Conservation (phyloP, 2,329 filamentous ascomycete genomes). For the Sclerotinia subarctica region DNA sequence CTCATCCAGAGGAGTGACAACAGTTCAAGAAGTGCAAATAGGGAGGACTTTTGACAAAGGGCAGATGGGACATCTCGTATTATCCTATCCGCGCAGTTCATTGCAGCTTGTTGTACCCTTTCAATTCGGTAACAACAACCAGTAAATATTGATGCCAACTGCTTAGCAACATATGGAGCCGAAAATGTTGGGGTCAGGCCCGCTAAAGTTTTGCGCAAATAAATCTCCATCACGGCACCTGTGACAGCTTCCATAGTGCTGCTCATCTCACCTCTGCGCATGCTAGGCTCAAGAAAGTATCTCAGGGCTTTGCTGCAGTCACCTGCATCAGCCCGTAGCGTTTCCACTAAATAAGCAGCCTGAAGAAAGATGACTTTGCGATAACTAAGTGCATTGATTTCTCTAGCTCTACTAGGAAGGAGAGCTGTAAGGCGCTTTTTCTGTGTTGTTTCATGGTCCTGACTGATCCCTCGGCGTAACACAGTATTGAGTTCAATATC, state of each 20-base stretch:
- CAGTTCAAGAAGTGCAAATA: constrained; percentile 90
- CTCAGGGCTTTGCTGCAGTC: constrained; percentile 86
- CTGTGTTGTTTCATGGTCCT: constrained; percentile 73
- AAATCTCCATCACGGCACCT: constrained; percentile 70
- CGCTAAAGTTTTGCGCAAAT: constrained; percentile 70
- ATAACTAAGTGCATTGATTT: constrained; percentile 81
- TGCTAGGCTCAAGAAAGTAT: constrained; percentile 93
- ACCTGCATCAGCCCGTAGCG: constrained; percentile 77
- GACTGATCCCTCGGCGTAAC: constrained; percentile 78
- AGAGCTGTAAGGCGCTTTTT: constrained; percentile 74
- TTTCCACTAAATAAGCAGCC: constrained; percentile 85
- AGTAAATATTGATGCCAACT: constrained; percentile 81
- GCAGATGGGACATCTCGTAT: constrained; percentile 82
- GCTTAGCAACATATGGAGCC: constrained; percentile 84
- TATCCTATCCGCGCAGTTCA: constrained; percentile 78
- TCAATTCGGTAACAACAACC: constrained; percentile 92
- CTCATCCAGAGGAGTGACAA: constrained; percentile 93
- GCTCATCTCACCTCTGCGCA: constrained; percentile 61
- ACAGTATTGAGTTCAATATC: constrained; percentile 97
- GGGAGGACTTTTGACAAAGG: constrained; percentile 81
- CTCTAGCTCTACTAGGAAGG: constrained; percentile 70
- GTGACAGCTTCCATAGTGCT: constrained; percentile 63
- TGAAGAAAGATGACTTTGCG: constrained; percentile 90
- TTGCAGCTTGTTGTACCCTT: constrained; percentile 84
- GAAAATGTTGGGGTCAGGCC: constrained; percentile 75